Percentiles rank a stretch among this genome's conserved stretches.
These are phyloP conservation scores for Firmiana major DNA, from an alignment of 345 rosid genomes.

Conservation along the genomic window DNA sequence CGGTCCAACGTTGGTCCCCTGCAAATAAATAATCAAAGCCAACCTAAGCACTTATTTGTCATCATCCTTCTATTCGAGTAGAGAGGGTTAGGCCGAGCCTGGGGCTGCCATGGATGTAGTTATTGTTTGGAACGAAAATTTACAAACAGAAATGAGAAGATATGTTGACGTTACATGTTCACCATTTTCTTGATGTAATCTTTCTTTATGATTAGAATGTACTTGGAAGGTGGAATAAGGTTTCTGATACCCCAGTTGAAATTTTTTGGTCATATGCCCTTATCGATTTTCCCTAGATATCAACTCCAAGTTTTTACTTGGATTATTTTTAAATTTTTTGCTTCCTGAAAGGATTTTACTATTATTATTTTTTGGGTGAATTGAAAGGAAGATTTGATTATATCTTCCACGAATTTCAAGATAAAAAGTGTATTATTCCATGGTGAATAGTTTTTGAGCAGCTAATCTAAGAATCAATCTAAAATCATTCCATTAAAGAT, in stretches of 20 bases:
- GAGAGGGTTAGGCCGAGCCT: neutral
- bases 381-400: too few species aligned
- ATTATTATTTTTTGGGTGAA: too few species aligned
- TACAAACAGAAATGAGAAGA: neutral
- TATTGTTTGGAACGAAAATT: neutral
- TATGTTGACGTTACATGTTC: neutral
- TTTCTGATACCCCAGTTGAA: neutral
- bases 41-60: neutral
- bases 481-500: too few species aligned
- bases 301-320: too few species aligned
- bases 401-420: too few species aligned
- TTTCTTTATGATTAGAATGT: neutral
- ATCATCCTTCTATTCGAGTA: neutral
- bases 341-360: too few species aligned
- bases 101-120: conserved; percentile 8
- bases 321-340: too few species aligned
- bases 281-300: too few species aligned
- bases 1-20: neutral
- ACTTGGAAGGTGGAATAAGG: neutral
- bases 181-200: neutral
- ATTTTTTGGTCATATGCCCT: neutral
- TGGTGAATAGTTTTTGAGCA: too few species aligned
- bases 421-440: too few species aligned
- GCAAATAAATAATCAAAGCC: neutral
- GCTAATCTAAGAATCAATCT: too few species aligned